Percentiles rank a stretch among this genome's conserved stretches.
phyloP scores from a whole-genome alignment of 768 basidiomycete genomes.

The Cystofilobasidium capitatum region DNA sequence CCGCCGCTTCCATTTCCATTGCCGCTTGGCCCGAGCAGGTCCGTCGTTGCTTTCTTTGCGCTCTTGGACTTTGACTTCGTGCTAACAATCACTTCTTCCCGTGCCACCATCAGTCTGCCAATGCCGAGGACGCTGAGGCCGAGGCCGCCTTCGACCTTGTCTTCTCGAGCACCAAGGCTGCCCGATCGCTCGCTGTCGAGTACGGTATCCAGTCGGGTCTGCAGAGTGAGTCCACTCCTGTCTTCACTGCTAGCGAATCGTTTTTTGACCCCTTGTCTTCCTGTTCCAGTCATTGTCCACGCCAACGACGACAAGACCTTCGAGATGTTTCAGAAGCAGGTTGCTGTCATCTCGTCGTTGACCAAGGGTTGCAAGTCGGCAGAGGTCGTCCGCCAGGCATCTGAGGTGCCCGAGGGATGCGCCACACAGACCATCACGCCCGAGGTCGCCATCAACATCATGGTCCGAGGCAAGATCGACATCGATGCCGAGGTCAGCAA shows the following conservation, averaged over 20 bases:
- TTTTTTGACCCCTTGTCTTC: not conserved
- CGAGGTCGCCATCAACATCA: constrained; percentile 65
- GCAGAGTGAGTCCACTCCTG: constrained; percentile 48
- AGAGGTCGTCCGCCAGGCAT: constrained; percentile 53
- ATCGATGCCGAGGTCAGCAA: constrained; percentile 78
- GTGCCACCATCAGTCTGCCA: constrained; percentile 18
- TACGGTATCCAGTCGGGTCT: constrained; percentile 81
- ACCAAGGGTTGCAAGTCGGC: constrained; percentile 80
- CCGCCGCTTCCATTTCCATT: constrained; percentile 80
- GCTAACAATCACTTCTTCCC: not conserved
- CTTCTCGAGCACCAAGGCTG: constrained; percentile 64
- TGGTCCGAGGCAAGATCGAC: constrained; percentile 82
- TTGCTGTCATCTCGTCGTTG: constrained; percentile 63
- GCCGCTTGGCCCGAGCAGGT: constrained; percentile 71
- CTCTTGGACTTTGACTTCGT: not conserved
- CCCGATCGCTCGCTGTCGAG: constrained; percentile 74
- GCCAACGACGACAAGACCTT: constrained; percentile 56
- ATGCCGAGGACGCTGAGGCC: constrained; percentile 48
- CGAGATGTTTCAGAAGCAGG: constrained; percentile 59
- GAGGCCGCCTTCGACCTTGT: constrained; percentile 79
- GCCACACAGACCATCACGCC: constrained; percentile 70
- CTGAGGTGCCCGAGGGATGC: constrained; percentile 77
- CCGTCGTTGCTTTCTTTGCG: constrained; percentile 43
- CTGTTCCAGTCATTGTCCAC: constrained; percentile 61
- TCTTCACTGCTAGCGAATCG: not conserved